Percentiles rank a stretch among this genome's conserved stretches.
Conservation (phyloP, 441 rosid species). For the Euphorbia corollata region DNA sequence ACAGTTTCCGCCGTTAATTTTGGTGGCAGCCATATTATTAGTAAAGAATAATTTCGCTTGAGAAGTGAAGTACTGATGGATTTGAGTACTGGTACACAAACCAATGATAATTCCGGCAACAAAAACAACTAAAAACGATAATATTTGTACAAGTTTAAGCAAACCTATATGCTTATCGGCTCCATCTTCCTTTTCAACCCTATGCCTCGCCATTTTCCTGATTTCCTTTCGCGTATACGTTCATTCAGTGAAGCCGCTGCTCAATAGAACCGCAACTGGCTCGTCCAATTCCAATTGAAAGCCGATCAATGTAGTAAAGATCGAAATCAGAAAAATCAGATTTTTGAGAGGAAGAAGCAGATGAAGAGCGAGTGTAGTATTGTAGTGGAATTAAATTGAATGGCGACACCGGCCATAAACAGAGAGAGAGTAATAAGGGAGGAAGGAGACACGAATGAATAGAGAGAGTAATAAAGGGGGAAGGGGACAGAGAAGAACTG, state of each 20-base stretch:
- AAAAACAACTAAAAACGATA: constrained; percentile 66
- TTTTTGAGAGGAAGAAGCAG: not conserved
- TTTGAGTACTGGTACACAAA: constrained; percentile 61
- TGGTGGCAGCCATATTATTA: constrained; percentile 20
- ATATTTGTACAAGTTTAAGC: constrained; percentile 56
- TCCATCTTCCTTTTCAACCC: constrained; percentile 50
- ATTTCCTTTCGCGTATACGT: not conserved
- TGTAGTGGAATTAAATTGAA: not conserved
- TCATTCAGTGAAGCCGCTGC: not conserved
- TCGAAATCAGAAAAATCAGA: not conserved
- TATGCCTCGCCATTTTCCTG: constrained; percentile 21
- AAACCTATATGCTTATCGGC: constrained; percentile 48
- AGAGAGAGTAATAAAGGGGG: not conserved
- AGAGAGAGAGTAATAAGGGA: not conserved
- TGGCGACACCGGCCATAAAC: constrained; percentile 1
- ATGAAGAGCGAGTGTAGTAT: not conserved
- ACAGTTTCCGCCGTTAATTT: constrained; percentile 26
- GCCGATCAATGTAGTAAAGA: not conserved
- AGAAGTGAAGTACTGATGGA: constrained; percentile 51
- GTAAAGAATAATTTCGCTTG: constrained; percentile 35
- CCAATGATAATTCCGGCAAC: constrained; percentile 77
- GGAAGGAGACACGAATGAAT: too few species aligned
- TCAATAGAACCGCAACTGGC: not conserved
- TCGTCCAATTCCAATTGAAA: not conserved
- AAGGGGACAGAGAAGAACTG: not conserved